A percentile compares a stretch with the other conserved stretches of the same genome.
Evolutionary conservation across 1,284 basidiomycete species (phyloP).

Genomic region (Fomitopsis betulina): DNA sequence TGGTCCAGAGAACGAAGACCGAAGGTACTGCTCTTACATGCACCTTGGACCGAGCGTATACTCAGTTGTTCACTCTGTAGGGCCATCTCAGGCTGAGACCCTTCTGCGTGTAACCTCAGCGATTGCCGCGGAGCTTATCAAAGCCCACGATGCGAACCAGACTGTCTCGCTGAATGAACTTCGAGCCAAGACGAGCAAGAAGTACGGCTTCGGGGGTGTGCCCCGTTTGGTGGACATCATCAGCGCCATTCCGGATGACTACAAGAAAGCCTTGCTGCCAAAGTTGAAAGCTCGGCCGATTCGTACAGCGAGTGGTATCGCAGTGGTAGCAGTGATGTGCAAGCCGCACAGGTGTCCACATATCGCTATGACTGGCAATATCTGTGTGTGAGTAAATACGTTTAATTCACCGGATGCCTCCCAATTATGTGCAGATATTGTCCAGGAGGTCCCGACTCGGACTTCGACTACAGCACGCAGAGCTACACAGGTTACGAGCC

Average conservation of each 20-base stretch:
- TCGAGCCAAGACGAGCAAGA: constrained; percentile 86
- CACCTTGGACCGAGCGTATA: not conserved
- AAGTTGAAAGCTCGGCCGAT: constrained; percentile 94
- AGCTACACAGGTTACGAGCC: constrained; percentile 98
- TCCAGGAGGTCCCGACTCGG: constrained; percentile 97
- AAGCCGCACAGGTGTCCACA: constrained; percentile 99
- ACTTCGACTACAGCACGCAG: constrained; percentile 99
- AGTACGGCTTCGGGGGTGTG: constrained; percentile 81
- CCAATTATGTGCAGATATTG: constrained; percentile 69
- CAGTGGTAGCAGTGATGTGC: constrained; percentile 99
- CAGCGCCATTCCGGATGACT: constrained; percentile 96
- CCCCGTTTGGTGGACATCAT: constrained; percentile 97
- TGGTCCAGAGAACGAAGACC: constrained; percentile 46
- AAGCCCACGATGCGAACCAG: constrained; percentile 76
- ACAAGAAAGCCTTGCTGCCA: constrained; percentile 88
- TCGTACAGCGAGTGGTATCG: constrained; percentile 98
- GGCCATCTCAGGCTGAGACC: constrained; percentile 85
- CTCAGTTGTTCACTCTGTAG: constrained; percentile 28
- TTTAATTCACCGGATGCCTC: not conserved
- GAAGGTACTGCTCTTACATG: constrained; percentile 32
- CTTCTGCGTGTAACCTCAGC: constrained; percentile 91
- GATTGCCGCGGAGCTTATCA: constrained; percentile 92
- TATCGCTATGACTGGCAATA: constrained; percentile 99
- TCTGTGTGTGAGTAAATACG: constrained; percentile 78
- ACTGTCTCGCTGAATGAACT: constrained; percentile 87